Base-by-base conservation (phyloP, 768 basidiomycete genomes). In the Amanita muscaria region DNA sequence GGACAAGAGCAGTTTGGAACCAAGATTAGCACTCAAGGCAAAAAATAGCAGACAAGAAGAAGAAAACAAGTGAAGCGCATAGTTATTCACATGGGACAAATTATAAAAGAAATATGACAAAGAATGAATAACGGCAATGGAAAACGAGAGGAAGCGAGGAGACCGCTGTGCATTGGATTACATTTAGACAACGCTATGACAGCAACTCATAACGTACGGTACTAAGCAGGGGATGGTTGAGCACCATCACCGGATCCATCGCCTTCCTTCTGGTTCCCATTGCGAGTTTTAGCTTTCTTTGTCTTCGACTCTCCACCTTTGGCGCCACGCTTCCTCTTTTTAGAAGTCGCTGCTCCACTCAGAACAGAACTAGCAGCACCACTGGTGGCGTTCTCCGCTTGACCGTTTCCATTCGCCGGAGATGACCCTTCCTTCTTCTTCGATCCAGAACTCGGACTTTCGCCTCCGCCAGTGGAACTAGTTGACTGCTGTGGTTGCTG, bases 221-320 rank as follows among this genome's bases (percentile, higher is more conserved):
- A 19, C 44, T 46, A 46, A n/a, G 36, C 18, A 6, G 44, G 29
- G 16, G 37, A 15, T 16, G 36, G 24, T 19, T 23, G 37, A 7
- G 35, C 36, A 36, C 27, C 18, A 19, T 35, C 44, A 3, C 19
- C 21, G 51, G 51, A 29, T 40, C 22, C 51, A 44, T 25, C 49
- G 51, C 49, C 49, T 35, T 51, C 56, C 42, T 55, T 53, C 5
- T 40, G 50, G 23, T 54, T 55, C 40, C 41, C 31, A 12, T 23
- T 31, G n/a, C 46, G 42, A 19, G 54, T 48, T 46, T 59, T 62
- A 16, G 53, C 40, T 49, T 60, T 66, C 54, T 66, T 66, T 15
- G 58, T 11, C 47, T 56, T 61, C 14, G 53, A 45, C 27, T 65
- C 65, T 12, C 59, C 59, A 39, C 47, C 56, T 50, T 62, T 64